phyloP scores from a whole-genome alignment of 2,329 filamentous ascomycete genomes.

The Aspergillus sp. region DNA sequence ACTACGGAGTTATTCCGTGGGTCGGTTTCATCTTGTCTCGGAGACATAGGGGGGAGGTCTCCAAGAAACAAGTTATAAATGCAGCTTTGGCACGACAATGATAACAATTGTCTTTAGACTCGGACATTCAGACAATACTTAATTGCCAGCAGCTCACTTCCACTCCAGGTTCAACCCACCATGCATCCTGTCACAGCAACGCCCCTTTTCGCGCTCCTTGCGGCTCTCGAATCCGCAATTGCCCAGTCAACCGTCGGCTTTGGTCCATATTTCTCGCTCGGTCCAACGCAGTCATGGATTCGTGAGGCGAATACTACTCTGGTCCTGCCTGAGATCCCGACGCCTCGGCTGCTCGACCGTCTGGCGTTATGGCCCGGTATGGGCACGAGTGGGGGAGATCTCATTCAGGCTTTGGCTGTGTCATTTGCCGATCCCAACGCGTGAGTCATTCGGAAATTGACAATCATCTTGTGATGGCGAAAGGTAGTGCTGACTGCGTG shows the following conservation, averaged over 20 bases:
- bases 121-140: too few species aligned
- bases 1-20: background rate
- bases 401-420: constrained; percentile 39
- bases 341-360: constrained; percentile 32
- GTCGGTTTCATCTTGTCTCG: background rate
- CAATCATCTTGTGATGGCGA: too few species aligned
- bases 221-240: constrained; percentile 21
- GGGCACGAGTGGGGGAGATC: constrained; percentile 37
- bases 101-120: too few species aligned
- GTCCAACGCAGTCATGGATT: constrained; percentile 38
- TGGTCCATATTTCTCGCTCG: constrained; percentile 37
- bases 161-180: background rate
- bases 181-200: background rate
- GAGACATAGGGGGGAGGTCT: too few species aligned
- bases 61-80: too few species aligned
- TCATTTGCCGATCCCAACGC: constrained; percentile 33
- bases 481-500: background rate
- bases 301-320: constrained; percentile 37
- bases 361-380: constrained; percentile 41
- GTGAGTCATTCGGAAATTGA: constrained; percentile 22
- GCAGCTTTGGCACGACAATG: too few species aligned
- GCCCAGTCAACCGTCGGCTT: constrained; percentile 31
- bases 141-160: too few species aligned
- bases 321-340: constrained; percentile 28
- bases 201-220: constrained; percentile 13